Evolutionary conservation across 2,329 filamentous ascomycete genomes (phyloP), one percentile per base, ranked within the genome.

Genomic region (Plenodomus tracheiphilus): DNA sequence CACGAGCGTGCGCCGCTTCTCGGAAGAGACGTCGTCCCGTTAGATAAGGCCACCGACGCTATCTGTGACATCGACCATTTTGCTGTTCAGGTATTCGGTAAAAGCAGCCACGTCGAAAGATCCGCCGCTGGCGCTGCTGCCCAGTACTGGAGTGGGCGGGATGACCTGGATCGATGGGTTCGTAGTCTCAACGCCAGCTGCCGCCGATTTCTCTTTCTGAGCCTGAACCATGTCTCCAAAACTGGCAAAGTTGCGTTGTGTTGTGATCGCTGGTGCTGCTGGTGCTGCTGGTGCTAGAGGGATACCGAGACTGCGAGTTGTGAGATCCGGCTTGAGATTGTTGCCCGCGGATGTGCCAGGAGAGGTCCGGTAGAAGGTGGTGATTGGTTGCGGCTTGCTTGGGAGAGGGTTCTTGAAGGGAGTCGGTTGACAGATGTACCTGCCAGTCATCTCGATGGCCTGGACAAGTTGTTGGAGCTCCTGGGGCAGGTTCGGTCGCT

Each of bases 401-500:
- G 35, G 28, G 19, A 48, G 30, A 41, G 51, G 47, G n/a, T 51
- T 25, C 2, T 35, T 22, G 3, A 48, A 51, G 2, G 25, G 30
- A 7, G 39, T 54, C 8, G 51, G 51, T 4, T 46, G 47, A 9
- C 16, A n/a, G 20, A 54, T 8, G 2, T 36, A 30, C 1, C 22
- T 17, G 17, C 42, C 19, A 4, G 50, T 43, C 4, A 25, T 28
- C 16, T 51, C 32, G 19, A 51, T 46, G 2, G 36, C 32, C 22
- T 43, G 41, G 11, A 20, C 16, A 38, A 54, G 47, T 4, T 32
- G 16, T 16, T 43, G 4, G 2, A 28, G n/a, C 17, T 54, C 22
- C 11, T 9, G 13, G 18, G 28, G 1, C n/a, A 16, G 17, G 39
- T 4, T 17, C 20, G 11, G 15, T 41, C 19, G 39, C 18, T 18